These are phyloP conservation scores for Brassica nigra DNA, from an alignment of 345 rosid species.

Conservation along the genomic window DNA sequence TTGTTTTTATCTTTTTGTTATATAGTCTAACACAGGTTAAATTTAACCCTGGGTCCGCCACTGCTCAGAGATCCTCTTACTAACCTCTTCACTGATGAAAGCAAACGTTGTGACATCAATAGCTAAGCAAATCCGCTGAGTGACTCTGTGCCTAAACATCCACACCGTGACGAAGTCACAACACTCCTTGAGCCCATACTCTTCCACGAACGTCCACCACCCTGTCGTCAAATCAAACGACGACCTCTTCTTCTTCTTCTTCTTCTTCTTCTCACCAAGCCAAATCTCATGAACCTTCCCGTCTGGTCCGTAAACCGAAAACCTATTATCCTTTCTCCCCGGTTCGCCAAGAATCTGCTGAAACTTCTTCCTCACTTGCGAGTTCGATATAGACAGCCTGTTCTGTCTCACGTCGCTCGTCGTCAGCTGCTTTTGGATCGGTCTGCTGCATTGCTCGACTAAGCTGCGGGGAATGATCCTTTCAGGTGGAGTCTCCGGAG, in stretches of 20 bases:
- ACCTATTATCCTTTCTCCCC: neutral
- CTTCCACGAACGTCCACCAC: neutral
- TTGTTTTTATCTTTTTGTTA: too few relatives aligned
- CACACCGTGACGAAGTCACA: slow-evolving; percentile 8
- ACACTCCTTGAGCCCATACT: neutral
- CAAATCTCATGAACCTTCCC: neutral
- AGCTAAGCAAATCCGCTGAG: slow-evolving; percentile 12
- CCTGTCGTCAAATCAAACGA: neutral
- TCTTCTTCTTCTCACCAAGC: neutral
- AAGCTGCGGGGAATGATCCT: neutral
- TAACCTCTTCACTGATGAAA: neutral
- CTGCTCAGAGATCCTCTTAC: neutral
- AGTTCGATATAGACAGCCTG: neutral
- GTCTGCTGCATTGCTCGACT: slow-evolving; percentile 11
- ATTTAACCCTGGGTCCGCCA: too few relatives aligned
- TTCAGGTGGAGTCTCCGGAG: neutral
- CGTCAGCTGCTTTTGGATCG: slow-evolving; percentile 6
- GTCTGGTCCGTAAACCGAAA: slow-evolving; percentile 18
- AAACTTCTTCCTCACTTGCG: neutral
- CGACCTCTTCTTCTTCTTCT: neutral
- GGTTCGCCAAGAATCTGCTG: neutral
- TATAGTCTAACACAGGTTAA: too few relatives aligned
- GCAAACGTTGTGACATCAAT: neutral
- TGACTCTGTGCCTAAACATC: slow-evolving; percentile 22
- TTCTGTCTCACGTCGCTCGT: slow-evolving; percentile 6